Evolutionary conservation across 768 basidiomycete species (phyloP).

Genomic region (Russula emetica): DNA sequence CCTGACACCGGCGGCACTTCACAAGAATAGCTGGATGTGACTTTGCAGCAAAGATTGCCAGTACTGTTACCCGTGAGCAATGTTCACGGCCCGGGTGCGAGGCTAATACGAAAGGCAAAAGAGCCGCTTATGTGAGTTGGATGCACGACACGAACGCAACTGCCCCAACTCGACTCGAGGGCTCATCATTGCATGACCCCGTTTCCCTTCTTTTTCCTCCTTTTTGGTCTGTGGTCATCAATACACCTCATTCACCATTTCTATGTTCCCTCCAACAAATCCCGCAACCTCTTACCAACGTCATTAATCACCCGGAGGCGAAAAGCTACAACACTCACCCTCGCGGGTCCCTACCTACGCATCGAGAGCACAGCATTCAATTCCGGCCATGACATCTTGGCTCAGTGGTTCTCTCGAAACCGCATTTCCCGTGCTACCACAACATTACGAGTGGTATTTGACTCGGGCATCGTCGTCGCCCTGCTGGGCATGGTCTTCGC

Average conservation of each 20-base stretch:
- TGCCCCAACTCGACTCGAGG: background rate
- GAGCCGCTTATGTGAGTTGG: background rate
- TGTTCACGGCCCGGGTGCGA: too few species aligned
- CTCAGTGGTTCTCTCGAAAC: conserved; percentile 1
- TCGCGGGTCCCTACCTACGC: conserved; percentile 15
- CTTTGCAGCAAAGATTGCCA: background rate
- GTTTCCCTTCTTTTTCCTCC: conserved; percentile 8
- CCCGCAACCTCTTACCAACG: conserved; percentile 3
- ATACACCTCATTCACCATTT: conserved; percentile 11
- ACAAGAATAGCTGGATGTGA: background rate
- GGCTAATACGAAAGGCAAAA: background rate
- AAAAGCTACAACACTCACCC: conserved; percentile 7
- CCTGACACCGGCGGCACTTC: background rate
- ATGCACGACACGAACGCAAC: background rate
- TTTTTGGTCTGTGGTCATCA: conserved; percentile 10
- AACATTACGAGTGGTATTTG: conserved; percentile 37
- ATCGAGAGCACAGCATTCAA: conserved; percentile 27
- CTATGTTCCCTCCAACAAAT: background rate
- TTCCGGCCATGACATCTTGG: conserved; percentile 9
- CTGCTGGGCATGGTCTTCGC: conserved; percentile 14
- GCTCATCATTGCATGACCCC: conserved; percentile 3
- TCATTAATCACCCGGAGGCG: conserved; percentile 4
- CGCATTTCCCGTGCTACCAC: conserved; percentile 26
- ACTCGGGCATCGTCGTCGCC: conserved; percentile 12
- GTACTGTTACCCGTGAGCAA: background rate